These are phyloP conservation scores for Cladophialophora bantiana DNA, from an alignment of 2,329 filamentous ascomycete genomes.

Conservation along the genomic window DNA sequence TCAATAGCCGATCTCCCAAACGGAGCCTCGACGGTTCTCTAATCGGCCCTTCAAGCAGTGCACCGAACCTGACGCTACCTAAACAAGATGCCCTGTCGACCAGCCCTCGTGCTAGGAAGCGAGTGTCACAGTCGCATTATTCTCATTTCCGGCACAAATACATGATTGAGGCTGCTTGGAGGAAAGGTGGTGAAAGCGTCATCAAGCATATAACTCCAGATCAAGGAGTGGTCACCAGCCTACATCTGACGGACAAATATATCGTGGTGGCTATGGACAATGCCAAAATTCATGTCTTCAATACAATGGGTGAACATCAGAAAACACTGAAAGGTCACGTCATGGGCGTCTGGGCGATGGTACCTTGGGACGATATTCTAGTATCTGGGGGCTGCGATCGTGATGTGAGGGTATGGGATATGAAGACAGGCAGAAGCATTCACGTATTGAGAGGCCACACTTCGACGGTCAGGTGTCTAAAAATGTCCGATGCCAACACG, in stretches of 20 bases:
- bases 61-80: slow-evolving; percentile 54
- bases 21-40: slow-evolving; percentile 37
- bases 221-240: slow-evolving; percentile 92
- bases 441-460: slow-evolving; percentile 93
- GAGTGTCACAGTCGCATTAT: slow-evolving; percentile 82
- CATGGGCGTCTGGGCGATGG: slow-evolving; percentile 99
- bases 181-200: slow-evolving; percentile 83
- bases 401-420: slow-evolving; percentile 96
- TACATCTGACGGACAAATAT: slow-evolving; percentile 93
- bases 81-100: slow-evolving; percentile 31
- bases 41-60: slow-evolving; percentile 53
- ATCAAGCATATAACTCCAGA: slow-evolving; percentile 92
- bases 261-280: slow-evolving; percentile 98
- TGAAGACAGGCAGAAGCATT: slow-evolving; percentile 81
- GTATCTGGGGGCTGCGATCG: slow-evolving; percentile 97
- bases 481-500: slow-evolving; percentile 94
- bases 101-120: slow-evolving; percentile 49
- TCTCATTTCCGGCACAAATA: slow-evolving; percentile 98
- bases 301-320: slow-evolving; percentile 85
- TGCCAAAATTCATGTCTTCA: slow-evolving; percentile 97
- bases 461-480: slow-evolving; percentile 93
- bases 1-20: slow-evolving; percentile 32
- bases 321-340: slow-evolving; percentile 93
- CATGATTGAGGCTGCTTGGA: slow-evolving; percentile 96
- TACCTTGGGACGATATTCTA: slow-evolving; percentile 93